A percentile compares a stretch with the other conserved stretches of the same genome.
These are phyloP conservation scores for Annulohypoxylon stygium DNA, from an alignment of 495 filamentous ascomycete genomes.

Conservation along the genomic window DNA sequence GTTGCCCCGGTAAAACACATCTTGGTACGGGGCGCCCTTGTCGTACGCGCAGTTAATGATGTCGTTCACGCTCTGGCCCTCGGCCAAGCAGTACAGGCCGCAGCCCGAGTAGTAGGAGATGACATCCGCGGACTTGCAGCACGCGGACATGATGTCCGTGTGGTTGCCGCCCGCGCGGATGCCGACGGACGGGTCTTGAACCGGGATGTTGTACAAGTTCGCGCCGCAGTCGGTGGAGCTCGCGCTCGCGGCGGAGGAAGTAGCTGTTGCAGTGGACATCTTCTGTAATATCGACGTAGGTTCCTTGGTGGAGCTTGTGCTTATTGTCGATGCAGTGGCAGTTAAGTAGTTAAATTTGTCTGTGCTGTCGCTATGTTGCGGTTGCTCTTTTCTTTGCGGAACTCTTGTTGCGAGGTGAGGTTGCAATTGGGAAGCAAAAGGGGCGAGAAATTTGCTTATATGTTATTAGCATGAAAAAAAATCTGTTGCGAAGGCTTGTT, in stretches of 20 bases:
- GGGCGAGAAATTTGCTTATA: neutral
- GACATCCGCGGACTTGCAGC: constrained; percentile 61
- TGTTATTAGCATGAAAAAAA: constrained; percentile 4
- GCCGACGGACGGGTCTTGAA: constrained; percentile 60
- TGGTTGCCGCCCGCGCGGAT: constrained; percentile 54
- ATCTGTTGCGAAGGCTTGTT: neutral
- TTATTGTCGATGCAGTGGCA: neutral
- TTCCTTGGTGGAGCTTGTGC: neutral
- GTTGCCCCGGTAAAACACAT: constrained; percentile 58
- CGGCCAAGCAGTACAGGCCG: constrained; percentile 65
- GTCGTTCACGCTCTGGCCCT: constrained; percentile 55
- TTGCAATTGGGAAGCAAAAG: neutral
- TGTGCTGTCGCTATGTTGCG: neutral
- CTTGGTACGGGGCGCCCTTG: constrained; percentile 49
- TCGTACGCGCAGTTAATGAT: constrained; percentile 55
- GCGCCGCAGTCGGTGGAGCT: constrained; percentile 49
- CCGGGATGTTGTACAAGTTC: constrained; percentile 58
- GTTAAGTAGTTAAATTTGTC: too few relatives aligned
- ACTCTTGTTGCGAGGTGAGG: neutral
- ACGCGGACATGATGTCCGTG: constrained; percentile 57
- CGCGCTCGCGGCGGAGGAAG: constrained; percentile 45
- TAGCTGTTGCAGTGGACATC: constrained; percentile 28
- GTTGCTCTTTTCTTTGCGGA: neutral
- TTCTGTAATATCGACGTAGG: neutral
- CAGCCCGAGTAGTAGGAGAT: constrained; percentile 62